Evolutionary conservation across 1,139 yeast genomes (phyloP), one percentile per base, ranked within the genome.

Genomic region (Saccharomyces hybrid): DNA sequence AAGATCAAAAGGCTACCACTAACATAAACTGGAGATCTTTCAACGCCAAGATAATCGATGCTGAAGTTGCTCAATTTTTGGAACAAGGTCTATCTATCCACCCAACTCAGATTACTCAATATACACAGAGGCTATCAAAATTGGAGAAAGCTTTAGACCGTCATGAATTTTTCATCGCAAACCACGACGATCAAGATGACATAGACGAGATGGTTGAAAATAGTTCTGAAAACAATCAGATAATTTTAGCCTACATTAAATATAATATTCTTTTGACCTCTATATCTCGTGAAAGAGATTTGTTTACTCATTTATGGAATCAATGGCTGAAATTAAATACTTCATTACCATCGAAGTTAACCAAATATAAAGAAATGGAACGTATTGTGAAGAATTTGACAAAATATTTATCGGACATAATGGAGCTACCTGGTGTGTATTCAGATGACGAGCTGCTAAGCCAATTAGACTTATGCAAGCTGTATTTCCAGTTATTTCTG

Each of bases 351-450:
- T 77, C 60, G 13, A 77, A 83, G 51, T 66, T 78, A 7, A 71
- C 73, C 32, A 66, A 65, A 53, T 66, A 56, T 48, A 65, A 64
- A 48, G 70, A 67, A 53, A 56, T 66, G 25, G 67, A 67, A 41
- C 66, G 69, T 55, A 62, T 67, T 38, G 63, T 62, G 16, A 63
- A 61, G 16, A 67, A 64, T 50, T 48, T 67, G 25, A 54, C 57
- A 11, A 61, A 61, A 32, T 64, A 61, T 41, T 70, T 84, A 29
- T 72, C 71, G 5, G 85, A 85, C 61, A 71, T 89, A 51, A 76
- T 79, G 64, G 96, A 88, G 57, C 76, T 91, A 53, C 96, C 97
- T 0, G 98, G 98, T 76, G 96, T 91, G 25, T 83, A 85, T 65
- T 87, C 88, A 56, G 96, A 89, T 65, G 95, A 87, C 54, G 84